A percentile compares a stretch with the other conserved stretches of the same genome.
phyloP scores from a whole-genome alignment of 352 stramenopile species.

The Phytophthora cryptogea region DNA sequence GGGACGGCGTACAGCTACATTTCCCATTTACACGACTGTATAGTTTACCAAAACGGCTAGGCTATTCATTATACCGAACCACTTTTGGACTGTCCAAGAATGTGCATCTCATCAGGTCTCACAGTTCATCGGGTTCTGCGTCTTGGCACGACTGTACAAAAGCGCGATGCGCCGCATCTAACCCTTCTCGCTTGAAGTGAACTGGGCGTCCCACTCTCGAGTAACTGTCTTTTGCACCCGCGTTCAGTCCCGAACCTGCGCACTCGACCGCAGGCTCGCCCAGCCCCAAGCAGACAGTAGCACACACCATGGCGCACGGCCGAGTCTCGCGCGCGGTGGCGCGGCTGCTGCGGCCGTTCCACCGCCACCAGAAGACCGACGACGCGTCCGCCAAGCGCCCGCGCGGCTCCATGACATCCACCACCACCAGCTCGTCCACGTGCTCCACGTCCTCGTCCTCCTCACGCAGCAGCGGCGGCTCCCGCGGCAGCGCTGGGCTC shows the following conservation, averaged over 20 bases:
- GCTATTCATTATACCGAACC: too few relatives aligned
- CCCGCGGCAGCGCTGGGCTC: slow-evolving; percentile 1
- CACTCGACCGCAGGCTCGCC: slow-evolving; percentile 1
- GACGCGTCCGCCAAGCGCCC: slow-evolving; percentile 16
- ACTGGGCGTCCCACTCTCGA: slow-evolving; percentile 23
- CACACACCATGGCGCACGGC: slow-evolving; percentile 28
- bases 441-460: slow-evolving; percentile 37
- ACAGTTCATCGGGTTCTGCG: too few relatives aligned
- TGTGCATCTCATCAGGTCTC: too few relatives aligned
- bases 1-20: too few relatives aligned
- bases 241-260: slow-evolving; percentile 30
- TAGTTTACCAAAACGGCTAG: too few relatives aligned
- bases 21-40: too few relatives aligned
- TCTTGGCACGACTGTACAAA: not conserved
- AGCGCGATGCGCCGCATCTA: slow-evolving; percentile 7
- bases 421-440: slow-evolving; percentile 27
- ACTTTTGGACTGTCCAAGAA: too few relatives aligned
- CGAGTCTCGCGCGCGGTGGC: slow-evolving; percentile 45
- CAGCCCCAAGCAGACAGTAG: not conserved
- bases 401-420: slow-evolving; percentile 25
- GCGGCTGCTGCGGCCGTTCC: slow-evolving; percentile 46
- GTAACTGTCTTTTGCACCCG: slow-evolving; percentile 10
- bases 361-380: slow-evolving; percentile 26
- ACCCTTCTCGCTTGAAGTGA: slow-evolving; percentile 24
- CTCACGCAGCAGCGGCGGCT: slow-evolving; percentile 24